phyloP scores from a whole-genome alignment of 2,329 filamentous ascomycete species.

The Chaetomiaceae sp. region DNA sequence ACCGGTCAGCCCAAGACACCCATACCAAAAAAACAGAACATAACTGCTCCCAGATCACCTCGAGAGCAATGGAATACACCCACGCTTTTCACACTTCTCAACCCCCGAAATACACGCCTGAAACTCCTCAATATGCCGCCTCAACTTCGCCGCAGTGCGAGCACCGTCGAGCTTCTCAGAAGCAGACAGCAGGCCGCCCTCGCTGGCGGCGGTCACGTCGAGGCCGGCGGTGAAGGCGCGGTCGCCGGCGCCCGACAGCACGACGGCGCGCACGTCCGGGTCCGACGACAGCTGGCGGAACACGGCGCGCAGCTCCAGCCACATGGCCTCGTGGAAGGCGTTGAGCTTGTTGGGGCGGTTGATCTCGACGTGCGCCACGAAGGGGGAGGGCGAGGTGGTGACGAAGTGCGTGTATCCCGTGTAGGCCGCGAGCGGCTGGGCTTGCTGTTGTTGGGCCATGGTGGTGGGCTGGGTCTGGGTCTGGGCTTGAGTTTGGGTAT shows the following conservation, averaged over 20 bases:
- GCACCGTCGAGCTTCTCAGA: constrained; percentile 51
- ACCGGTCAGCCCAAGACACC: neutral
- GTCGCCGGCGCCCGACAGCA: constrained; percentile 77
- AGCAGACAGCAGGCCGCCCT: constrained; percentile 43
- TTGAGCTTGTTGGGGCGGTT: constrained; percentile 85
- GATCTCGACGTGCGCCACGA: constrained; percentile 88
- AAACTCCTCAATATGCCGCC: constrained; percentile 70
- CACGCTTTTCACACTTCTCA: constrained; percentile 85
- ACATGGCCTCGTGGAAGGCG: constrained; percentile 79
- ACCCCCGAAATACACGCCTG: constrained; percentile 71
- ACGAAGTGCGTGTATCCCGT: constrained; percentile 61
- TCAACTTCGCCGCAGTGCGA: constrained; percentile 56
- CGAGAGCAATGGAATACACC: too few species aligned
- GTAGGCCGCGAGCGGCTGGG: constrained; percentile 32
- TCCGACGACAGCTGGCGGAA: constrained; percentile 70
- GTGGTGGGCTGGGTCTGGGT: constrained; percentile 1
- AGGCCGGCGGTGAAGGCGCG: constrained; percentile 82
- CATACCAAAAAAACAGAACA: neutral
- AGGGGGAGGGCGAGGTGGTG: constrained; percentile 63
- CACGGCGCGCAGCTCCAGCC: constrained; percentile 70
- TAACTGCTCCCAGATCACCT: too few species aligned
- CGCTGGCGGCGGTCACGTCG: constrained; percentile 68
- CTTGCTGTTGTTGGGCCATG: constrained; percentile 15
- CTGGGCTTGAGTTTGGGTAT: neutral
- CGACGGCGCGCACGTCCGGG: constrained; percentile 66